phyloP scores from a whole-genome alignment of 495 filamentous ascomycete genomes.

The Aspergillus indologenus region DNA sequence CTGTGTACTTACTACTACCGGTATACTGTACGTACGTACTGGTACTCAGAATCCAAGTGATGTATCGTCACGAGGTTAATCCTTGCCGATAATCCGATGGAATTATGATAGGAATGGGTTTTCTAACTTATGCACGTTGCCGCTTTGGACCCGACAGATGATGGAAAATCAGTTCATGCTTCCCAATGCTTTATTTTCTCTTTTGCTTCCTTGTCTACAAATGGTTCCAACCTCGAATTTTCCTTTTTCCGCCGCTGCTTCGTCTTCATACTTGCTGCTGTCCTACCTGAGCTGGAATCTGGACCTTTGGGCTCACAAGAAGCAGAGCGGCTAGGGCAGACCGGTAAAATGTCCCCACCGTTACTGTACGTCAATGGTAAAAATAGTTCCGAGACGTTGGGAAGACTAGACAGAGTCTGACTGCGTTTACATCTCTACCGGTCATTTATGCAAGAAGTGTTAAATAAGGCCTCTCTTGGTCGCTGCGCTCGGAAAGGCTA shows the following conservation, averaged over 20 bases:
- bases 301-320: neutral
- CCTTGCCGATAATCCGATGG: neutral
- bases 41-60: too few relatives aligned
- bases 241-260: neutral
- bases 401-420: neutral
- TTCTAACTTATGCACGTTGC: neutral
- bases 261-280: neutral
- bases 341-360: too few relatives aligned
- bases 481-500: neutral
- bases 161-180: neutral
- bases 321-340: neutral
- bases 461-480: neutral
- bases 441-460: neutral
- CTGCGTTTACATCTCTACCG: neutral
- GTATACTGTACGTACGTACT: too few relatives aligned
- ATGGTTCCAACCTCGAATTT: neutral
- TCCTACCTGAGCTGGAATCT: neutral
- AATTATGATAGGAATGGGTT: neutral
- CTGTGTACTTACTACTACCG: too few relatives aligned
- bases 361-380: too few relatives aligned
- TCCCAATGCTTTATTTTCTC: neutral
- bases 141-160: slow-evolving; percentile 3
- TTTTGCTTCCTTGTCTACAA: neutral
- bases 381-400: too few relatives aligned
- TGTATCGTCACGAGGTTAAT: neutral